Conservation (phyloP, 805 yeast species). For the Starmerella floricola region DNA sequence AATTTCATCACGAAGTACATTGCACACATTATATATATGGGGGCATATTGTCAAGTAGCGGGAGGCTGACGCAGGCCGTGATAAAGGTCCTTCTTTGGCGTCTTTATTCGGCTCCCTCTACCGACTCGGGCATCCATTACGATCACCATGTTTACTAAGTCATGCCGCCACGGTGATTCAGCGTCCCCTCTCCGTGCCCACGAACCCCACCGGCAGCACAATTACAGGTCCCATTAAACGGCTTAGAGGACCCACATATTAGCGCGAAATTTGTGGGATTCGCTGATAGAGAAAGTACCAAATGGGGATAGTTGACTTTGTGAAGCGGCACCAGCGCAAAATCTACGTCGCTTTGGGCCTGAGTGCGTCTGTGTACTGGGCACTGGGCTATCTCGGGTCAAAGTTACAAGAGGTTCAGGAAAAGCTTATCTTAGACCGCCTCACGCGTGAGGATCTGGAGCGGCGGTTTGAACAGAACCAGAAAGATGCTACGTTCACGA, state of each 20-base stretch:
- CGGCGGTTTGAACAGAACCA: slow-evolving; percentile 85
- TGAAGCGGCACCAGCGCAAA: slow-evolving; percentile 37
- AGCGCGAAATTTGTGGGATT: too few species aligned
- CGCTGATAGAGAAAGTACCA: background rate
- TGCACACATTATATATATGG: too few species aligned
- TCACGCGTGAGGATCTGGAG: slow-evolving; percentile 56
- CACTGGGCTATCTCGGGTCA: slow-evolving; percentile 34
- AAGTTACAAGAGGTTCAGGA: slow-evolving; percentile 42
- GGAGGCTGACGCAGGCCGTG: too few species aligned
- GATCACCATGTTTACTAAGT: background rate
- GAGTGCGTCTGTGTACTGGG: slow-evolving; percentile 36
- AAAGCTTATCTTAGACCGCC: slow-evolving; percentile 43
- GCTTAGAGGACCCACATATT: too few species aligned
- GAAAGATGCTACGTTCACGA: slow-evolving; percentile 73
- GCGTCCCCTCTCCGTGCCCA: too few species aligned
- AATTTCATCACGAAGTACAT: too few species aligned
- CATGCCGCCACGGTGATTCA: background rate
- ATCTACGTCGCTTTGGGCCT: slow-evolving; percentile 36
- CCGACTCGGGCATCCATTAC: too few species aligned
- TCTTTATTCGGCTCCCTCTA: too few species aligned
- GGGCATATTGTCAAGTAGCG: too few species aligned
- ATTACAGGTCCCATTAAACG: too few species aligned
- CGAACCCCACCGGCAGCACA: too few species aligned
- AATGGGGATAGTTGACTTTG: slow-evolving; percentile 28
- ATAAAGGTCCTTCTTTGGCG: too few species aligned